Evolutionary conservation across 176 grass and related monocot genomes (phyloP).

Genomic region (Poa pratensis): DNA sequence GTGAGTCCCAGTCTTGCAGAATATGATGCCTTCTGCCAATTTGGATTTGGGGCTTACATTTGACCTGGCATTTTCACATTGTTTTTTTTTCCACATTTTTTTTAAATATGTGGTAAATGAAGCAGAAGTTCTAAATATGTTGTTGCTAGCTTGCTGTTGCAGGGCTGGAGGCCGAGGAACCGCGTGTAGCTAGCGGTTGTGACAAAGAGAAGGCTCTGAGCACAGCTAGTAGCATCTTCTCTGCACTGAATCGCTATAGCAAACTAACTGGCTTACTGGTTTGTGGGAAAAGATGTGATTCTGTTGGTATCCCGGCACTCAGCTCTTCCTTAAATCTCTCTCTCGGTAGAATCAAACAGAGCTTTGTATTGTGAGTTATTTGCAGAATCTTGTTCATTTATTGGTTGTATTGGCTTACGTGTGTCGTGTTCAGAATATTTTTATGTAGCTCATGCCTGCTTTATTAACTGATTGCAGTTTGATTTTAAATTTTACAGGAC

Average conservation of each 20-base stretch:
- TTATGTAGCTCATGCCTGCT: conserved; percentile 14
- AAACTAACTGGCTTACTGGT: conserved; percentile 85
- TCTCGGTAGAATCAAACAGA: conserved; percentile 99
- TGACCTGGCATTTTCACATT: neutral
- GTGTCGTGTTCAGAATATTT: neutral
- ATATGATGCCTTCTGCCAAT: neutral
- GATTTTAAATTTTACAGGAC: conserved; percentile 64
- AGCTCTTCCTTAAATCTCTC: conserved; percentile 82
- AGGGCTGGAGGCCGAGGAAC: conserved; percentile 74
- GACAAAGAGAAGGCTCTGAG: conserved; percentile 76
- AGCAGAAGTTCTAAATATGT: conserved; percentile 63
- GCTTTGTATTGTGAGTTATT: conserved; percentile 98
- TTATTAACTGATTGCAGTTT: conserved; percentile 37
- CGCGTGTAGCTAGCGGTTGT: conserved; percentile 49
- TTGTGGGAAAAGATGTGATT: conserved; percentile 63
- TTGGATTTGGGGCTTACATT: conserved; percentile 4
- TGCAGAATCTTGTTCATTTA: conserved; percentile 36
- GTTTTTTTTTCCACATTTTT: neutral
- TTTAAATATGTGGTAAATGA: neutral
- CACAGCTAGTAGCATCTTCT: conserved; percentile 71
- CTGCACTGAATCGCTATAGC: conserved; percentile 63
- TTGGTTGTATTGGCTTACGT: conserved; percentile 21
- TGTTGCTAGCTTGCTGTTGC: conserved; percentile 85
- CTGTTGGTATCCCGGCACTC: conserved; percentile 64
- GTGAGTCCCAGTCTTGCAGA: neutral